These are phyloP conservation scores for Scheffersomyces insectosa DNA, from an alignment of 1,139 yeast species.

Conservation along the genomic window DNA sequence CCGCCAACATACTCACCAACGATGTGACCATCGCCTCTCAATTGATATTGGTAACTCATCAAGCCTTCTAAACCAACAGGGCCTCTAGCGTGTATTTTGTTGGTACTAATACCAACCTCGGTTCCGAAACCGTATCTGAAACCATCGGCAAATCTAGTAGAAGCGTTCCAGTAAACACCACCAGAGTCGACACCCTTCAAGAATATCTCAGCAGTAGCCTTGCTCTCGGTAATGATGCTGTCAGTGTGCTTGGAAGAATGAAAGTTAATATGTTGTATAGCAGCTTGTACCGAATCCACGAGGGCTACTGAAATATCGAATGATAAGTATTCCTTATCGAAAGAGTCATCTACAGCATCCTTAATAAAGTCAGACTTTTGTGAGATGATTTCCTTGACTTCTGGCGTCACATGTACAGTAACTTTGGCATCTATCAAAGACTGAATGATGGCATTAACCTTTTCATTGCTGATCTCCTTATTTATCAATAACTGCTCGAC, in stretches of 20 bases:
- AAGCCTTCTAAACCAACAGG: constrained; percentile 98
- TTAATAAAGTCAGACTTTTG: constrained; percentile 16
- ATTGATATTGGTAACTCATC: constrained; percentile 91
- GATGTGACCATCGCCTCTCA: constrained; percentile 88
- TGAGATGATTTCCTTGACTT: constrained; percentile 33
- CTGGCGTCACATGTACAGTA: constrained; percentile 65
- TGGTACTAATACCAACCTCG: constrained; percentile 96
- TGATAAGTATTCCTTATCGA: constrained; percentile 80
- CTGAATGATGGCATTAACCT: constrained; percentile 45
- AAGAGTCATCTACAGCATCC: constrained; percentile 49
- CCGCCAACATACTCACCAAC: constrained; percentile 92
- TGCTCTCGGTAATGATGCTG: constrained; percentile 77
- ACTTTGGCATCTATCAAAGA: constrained; percentile 66
- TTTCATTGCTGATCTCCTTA: constrained; percentile 42
- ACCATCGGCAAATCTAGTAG: constrained; percentile 97
- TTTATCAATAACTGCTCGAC: constrained; percentile 82
- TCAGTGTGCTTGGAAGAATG: constrained; percentile 98
- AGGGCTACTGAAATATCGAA: constrained; percentile 75
- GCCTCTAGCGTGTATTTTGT: constrained; percentile 96
- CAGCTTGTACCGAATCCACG: constrained; percentile 61
- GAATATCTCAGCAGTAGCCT: constrained; percentile 70
- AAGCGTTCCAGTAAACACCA: constrained; percentile 98
- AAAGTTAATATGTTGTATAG: constrained; percentile 77
- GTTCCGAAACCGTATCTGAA: constrained; percentile 98
- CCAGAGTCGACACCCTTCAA: constrained; percentile 89